Evolutionary conservation across 2,329 filamentous ascomycete species (phyloP).

Genomic region (Coleophoma crateriformis): DNA sequence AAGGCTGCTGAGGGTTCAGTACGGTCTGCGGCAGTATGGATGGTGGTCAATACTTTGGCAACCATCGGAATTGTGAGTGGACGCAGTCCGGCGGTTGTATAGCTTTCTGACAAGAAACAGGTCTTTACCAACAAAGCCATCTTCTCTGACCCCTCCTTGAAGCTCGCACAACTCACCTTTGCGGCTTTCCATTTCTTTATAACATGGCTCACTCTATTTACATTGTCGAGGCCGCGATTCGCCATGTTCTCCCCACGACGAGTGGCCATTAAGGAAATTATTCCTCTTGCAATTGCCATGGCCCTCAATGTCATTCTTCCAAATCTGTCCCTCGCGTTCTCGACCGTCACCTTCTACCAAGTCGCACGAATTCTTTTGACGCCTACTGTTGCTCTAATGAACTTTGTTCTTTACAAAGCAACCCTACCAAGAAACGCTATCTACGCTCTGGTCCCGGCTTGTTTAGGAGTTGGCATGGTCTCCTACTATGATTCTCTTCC

Average conservation of each 20-base stretch:
- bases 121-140: slow-evolving; percentile 68
- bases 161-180: slow-evolving; percentile 59
- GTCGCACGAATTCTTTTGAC: slow-evolving; percentile 63
- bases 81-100: background rate
- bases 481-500: slow-evolving; percentile 64
- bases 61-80: slow-evolving; percentile 55
- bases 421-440: slow-evolving; percentile 48
- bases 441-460: slow-evolving; percentile 52
- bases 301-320: slow-evolving; percentile 64
- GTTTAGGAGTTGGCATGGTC: slow-evolving; percentile 58
- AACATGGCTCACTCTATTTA: slow-evolving; percentile 58
- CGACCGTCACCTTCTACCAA: slow-evolving; percentile 65
- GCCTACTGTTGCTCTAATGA: slow-evolving; percentile 59
- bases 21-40: slow-evolving; percentile 44
- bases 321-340: slow-evolving; percentile 63
- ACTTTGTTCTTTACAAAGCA: slow-evolving; percentile 53
- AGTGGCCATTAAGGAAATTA: slow-evolving; percentile 47
- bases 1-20: slow-evolving; percentile 25
- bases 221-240: slow-evolving; percentile 52
- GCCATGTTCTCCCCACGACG: slow-evolving; percentile 53
- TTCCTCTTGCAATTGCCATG: slow-evolving; percentile 64
- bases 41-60: slow-evolving; percentile 54
- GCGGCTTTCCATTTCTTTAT: slow-evolving; percentile 64
- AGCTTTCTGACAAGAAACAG: slow-evolving; percentile 26
- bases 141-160: slow-evolving; percentile 57